Conservation (phyloP, 345 rosid species). For the Moringa oleifera region DNA sequence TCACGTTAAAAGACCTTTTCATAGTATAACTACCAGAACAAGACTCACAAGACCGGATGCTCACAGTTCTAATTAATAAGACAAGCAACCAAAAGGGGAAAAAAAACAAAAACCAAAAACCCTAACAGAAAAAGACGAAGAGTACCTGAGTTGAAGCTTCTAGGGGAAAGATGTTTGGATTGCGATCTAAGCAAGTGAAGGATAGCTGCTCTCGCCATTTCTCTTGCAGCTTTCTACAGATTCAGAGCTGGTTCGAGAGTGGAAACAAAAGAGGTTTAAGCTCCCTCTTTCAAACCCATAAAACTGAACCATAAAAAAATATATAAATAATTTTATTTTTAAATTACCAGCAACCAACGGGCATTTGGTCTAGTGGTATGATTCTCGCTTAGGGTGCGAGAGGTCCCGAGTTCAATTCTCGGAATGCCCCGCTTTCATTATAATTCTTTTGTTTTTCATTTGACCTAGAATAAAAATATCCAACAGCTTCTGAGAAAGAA, state of each 20-base stretch:
- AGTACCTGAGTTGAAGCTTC: slow-evolving; percentile 43
- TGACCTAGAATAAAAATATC: too few relatives aligned
- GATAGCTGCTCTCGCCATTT: slow-evolving; percentile 66
- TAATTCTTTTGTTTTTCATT: too few relatives aligned
- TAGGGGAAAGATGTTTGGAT: slow-evolving; percentile 39
- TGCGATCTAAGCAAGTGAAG: slow-evolving; percentile 59
- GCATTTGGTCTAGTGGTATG: slow-evolving; percentile 65
- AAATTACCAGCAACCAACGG: slow-evolving; percentile 16
- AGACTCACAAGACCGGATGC: background rate
- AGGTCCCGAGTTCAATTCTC: slow-evolving; percentile 57
- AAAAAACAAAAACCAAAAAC: background rate
- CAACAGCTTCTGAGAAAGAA: too few relatives aligned
- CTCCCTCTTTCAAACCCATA: too few relatives aligned
- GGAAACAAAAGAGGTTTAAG: background rate
- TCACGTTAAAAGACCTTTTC: background rate
- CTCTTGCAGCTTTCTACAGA: background rate
- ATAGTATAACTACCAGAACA: background rate
- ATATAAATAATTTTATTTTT: too few relatives aligned
- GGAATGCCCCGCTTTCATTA: slow-evolving; percentile 42
- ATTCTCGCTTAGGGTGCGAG: slow-evolving; percentile 63
- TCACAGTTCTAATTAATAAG: background rate
- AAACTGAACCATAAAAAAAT: too few relatives aligned
- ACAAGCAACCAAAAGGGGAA: too few relatives aligned
- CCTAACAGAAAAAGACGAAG: background rate
- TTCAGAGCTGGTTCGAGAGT: background rate